Evolutionary conservation across 768 basidiomycete species (phyloP).

Genomic region (Inosperma sp.): DNA sequence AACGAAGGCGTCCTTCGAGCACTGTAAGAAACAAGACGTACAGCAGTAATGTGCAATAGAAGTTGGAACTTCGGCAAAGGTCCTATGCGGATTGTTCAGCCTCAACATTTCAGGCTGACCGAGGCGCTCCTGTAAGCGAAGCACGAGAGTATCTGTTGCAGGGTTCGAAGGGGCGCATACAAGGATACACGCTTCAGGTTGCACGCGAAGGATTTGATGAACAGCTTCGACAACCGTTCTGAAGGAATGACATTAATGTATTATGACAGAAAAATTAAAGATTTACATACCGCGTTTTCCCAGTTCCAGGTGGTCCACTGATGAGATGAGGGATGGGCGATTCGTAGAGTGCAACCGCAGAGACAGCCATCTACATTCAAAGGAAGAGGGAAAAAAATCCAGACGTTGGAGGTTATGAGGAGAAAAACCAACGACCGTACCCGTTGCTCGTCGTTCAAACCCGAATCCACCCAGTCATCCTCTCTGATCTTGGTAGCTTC

Average conservation of each 20-base stretch:
- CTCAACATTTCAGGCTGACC: conserved; percentile 42
- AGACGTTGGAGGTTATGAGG: not conserved
- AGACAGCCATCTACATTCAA: conserved; percentile 36
- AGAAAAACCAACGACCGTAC: conserved; percentile 21
- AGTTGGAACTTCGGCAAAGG: conserved; percentile 46
- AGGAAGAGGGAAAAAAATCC: not conserved
- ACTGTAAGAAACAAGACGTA: too few relatives aligned
- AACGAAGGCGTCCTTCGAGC: not conserved
- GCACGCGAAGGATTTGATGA: conserved; percentile 44
- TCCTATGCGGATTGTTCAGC: conserved; percentile 45
- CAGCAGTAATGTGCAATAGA: conserved; percentile 46
- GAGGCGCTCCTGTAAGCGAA: conserved; percentile 36
- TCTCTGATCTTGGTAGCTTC: conserved; percentile 26
- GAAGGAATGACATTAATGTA: not conserved
- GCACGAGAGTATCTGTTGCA: conserved; percentile 46
- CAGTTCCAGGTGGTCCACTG: conserved; percentile 48
- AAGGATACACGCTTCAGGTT: conserved; percentile 44
- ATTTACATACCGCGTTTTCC: conserved; percentile 42
- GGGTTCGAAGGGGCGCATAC: conserved; percentile 50
- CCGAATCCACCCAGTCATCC: conserved; percentile 41
- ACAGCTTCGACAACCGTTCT: conserved; percentile 49
- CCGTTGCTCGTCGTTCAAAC: conserved; percentile 44
- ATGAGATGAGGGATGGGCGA: conserved; percentile 47
- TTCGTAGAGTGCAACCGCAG: conserved; percentile 39
- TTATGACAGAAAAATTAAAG: not conserved